Evolutionary conservation across 1,284 basidiomycete species (phyloP).

Genomic region (Cryptococcus amylolentus): DNA sequence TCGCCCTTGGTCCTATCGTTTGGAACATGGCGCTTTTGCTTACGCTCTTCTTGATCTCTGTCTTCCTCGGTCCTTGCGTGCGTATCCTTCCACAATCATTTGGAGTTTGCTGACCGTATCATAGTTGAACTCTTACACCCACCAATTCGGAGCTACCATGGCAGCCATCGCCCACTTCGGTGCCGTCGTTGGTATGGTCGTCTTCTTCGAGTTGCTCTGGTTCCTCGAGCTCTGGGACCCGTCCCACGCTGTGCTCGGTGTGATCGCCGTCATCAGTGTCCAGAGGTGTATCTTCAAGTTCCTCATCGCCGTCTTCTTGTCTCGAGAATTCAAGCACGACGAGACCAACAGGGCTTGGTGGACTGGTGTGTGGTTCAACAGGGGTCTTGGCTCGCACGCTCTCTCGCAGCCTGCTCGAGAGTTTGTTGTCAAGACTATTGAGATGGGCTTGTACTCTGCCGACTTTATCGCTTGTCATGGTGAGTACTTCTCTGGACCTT

Average conservation of each 20-base stretch:
- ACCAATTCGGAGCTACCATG: slow-evolving; percentile 83
- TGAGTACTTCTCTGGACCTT: slow-evolving; percentile 8
- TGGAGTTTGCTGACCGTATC: neutral
- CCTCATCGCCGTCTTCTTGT: slow-evolving; percentile 84
- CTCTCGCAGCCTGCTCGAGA: slow-evolving; percentile 92
- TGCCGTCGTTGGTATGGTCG: slow-evolving; percentile 76
- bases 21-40: slow-evolving; percentile 90
- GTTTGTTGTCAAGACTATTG: slow-evolving; percentile 93
- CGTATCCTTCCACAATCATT: slow-evolving; percentile 10
- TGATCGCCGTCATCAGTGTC: slow-evolving; percentile 79
- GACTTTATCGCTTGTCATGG: slow-evolving; percentile 58
- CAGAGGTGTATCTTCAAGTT: slow-evolving; percentile 89
- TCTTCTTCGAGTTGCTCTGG: slow-evolving; percentile 81
- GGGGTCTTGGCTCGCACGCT: slow-evolving; percentile 78
- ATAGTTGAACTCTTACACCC: slow-evolving; percentile 54
- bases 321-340: slow-evolving; percentile 95
- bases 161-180: slow-evolving; percentile 79
- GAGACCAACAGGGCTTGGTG: slow-evolving; percentile 97
- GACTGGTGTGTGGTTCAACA: slow-evolving; percentile 91
- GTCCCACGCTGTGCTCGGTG: slow-evolving; percentile 82
- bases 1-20: slow-evolving; percentile 89
- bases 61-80: slow-evolving; percentile 77
- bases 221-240: slow-evolving; percentile 67
- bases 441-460: slow-evolving; percentile 89
- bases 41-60: slow-evolving; percentile 78